Evolutionary conservation across 371 early-diverging fungal genomes (phyloP), one percentile per base, ranked within the genome.

Genomic region (Globomyces sp.): DNA sequence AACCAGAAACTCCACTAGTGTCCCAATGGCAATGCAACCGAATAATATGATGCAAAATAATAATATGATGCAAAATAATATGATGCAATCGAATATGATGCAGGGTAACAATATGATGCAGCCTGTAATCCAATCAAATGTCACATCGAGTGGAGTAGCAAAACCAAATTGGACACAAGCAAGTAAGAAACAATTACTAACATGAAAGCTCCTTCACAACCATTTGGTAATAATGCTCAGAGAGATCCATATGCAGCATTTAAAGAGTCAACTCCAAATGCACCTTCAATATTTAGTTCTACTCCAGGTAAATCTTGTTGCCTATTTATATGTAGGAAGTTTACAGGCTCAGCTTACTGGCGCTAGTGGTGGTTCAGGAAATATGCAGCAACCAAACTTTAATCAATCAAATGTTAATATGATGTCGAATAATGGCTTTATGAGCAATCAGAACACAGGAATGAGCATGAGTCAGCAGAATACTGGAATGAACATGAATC

Each of bases 231-330:
- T 37, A 13, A 10, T 9, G 48, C 45, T 24, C 36, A 36, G 4
- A 37, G 46, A 34, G 67, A 74, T 65, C 57, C 43, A 50, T 74
- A 71, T 57, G 59, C 72, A 6, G 68, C 64, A 1, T 71, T 74
- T 47, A 74, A 74, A 45, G 57, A 58, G 0, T 45, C 69, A 8
- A 58, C 68, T n/a, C 65, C 70, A 13, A 64, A 47, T 13, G 64
- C 55, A 9, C 68, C 69, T 13, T 67, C 67, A 1, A 40, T 69
- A 0, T 71, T 71, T 65, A 67, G 42, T 45, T 45, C 49, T 43
- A 49, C 68, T 46, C 34, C 37, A 39, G 34, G 5, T 9, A 10
- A 9, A 3, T 57, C 57, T 13, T 24, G 57, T 57, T 39, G 4
- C 3, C 8, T 58, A 43, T 58, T 58, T 11, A 44, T 3, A 13